Evolutionary conservation across 805 yeast genomes (phyloP), one percentile per base, ranked within the genome.

Genomic region (Pichia exigua): DNA sequence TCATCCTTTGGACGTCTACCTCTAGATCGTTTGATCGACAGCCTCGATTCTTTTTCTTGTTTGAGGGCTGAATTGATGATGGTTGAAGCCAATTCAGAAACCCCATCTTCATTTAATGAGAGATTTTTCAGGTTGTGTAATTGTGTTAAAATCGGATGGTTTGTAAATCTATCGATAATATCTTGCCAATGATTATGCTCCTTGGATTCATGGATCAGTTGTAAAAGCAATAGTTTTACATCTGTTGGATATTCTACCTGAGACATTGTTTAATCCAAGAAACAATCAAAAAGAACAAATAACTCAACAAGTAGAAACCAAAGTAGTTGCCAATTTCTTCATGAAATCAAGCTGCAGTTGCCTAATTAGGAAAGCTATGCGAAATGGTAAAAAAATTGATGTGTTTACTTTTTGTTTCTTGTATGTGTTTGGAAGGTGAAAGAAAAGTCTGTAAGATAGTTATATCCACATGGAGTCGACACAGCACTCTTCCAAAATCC

Each of bases 201-300:
- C 54, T 57, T 27, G 42, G 58, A 38, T 44, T 54, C 46, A 35
- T 54, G 60, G 6, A 66, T 51, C 24, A 58, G 48, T 52, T 68
- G 71, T n/a, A 64, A 58, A 3, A 67, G 55, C 12, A 68, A 61
- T 30, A 68, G 59, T 30, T 63, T 56, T 15, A 63, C 54, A 53
- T 65, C 66, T 4, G 65, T 62, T 1, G 68, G 59, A 55, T 65
- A 65, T 11, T 45, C 27, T 10, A 27, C 41, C 22, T 32, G 17
- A 20, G 17, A 20, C 44, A 42, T 42, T 8, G 11, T 35, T 35
- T 8, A n/a, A n/a, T n/a, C 5, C 18, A 35, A 24, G 4, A 24
- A 24, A 35, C 39, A 11, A 30, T 5, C 30, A 35, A 35, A 17
- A 3, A 35, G 11, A 15, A 24, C 15, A 11, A 12, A 13, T 3